Evolutionary conservation across 192 early-diverging fungal species (phyloP), one percentile per base, ranked within the genome.

Genomic region (Diversispora epigaea): DNA sequence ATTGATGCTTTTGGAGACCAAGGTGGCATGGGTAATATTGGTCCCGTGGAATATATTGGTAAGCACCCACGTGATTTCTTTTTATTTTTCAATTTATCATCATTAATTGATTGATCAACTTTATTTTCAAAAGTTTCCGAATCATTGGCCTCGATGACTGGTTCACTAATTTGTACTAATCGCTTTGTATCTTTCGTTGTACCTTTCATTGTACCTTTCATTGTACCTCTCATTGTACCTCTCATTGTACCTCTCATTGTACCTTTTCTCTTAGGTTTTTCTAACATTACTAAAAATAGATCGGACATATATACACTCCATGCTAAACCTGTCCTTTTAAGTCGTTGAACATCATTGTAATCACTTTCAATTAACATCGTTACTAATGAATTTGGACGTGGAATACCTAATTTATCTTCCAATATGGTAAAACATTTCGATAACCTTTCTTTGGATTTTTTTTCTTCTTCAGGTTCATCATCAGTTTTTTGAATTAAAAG

Each of bases 301-400:
- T 73, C 71, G 14, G 58, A 62, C 17, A 73, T 60, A 73, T 62
- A 73, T 40, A 45, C 32, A 73, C 43, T 73, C 71, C 71, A 73
- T 14, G 43, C 58, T 1, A 62, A 17, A 7, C 45, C 58, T 6
- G 58, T 47, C 47, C 47, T 62, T 43, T 70, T 56, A 14, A 55
- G 15, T 10, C 19, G 22, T 55, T 43, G 25, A n/a, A 49, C 12
- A 58, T 46, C 19, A n/a, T 46, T 45, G 47, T 73, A 11, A 62
- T 73, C 58, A 9, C 43, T 73, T 39, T 60, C 60, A 62, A 73
- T 47, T 49, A 73, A 47, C 21, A 73, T 46, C 21, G 19, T 22
- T 19, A 63, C 32, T 43, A 73, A 61, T 7, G 19, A 32, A 15
- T 58, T 73, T 39, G 71, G 58, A 17, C 14, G 40, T 62, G 1